Evolutionary conservation across 345 rosid species (phyloP).

Genomic region (Bruguiera sexangula): DNA sequence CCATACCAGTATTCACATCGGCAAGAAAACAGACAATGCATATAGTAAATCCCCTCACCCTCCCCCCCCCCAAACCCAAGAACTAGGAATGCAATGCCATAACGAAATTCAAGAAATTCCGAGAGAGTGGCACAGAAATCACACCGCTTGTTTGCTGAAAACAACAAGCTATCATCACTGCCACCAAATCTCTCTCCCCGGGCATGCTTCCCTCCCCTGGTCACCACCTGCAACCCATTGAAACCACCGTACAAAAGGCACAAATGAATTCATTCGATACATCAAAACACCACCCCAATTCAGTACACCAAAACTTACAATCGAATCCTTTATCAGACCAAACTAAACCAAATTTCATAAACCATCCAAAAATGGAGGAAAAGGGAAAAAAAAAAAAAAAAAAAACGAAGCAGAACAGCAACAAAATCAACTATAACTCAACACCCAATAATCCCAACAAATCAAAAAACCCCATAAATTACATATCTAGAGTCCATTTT

Average conservation of each 20-base stretch:
- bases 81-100: too few species aligned
- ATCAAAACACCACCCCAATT: background rate
- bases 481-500: background rate
- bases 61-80: too few species aligned
- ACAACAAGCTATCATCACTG: constrained; percentile 10
- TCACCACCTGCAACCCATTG: constrained; percentile 21
- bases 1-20: background rate
- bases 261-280: background rate
- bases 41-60: background rate
- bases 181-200: constrained; percentile 21
- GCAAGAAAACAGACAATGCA: background rate
- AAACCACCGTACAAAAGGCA: constrained; percentile 4
- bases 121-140: background rate
- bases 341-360: background rate
- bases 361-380: background rate
- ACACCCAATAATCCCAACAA: background rate
- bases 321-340: background rate
- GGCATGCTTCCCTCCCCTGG: constrained; percentile 31
- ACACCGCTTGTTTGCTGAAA: constrained; percentile 31
- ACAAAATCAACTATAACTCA: background rate
- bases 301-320: background rate
- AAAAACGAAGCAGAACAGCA: background rate
- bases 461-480: background rate
- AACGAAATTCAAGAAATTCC: background rate
- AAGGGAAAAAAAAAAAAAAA: background rate